Conservation (phyloP, 108 stramenopile genomes). For the Nannochloropsis salina region DNA sequence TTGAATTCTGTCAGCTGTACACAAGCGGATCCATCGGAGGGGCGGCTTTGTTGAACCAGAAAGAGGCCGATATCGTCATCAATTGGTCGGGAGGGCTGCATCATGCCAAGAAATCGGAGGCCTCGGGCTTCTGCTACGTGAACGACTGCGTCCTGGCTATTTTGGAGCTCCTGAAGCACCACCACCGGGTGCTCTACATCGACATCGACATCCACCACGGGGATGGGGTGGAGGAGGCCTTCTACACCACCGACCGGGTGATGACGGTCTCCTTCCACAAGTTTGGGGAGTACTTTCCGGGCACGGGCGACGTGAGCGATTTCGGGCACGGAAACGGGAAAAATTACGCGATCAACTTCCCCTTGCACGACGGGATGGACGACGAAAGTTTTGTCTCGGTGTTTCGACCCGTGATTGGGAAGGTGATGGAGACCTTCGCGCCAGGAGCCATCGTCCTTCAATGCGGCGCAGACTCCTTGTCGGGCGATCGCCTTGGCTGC, state of each 20-base stretch:
- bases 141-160: constrained; percentile 98
- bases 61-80: constrained; percentile 84
- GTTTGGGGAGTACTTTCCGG: constrained; percentile 92
- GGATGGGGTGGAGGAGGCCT: constrained; percentile 90
- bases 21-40: constrained; percentile 92
- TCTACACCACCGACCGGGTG: constrained; percentile 96
- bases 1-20: constrained; percentile 95
- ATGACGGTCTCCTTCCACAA: constrained; percentile 98
- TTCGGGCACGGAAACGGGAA: constrained; percentile 70
- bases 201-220: constrained; percentile 99
- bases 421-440: constrained; percentile 61
- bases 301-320: constrained; percentile 59
- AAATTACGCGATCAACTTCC: constrained; percentile 97
- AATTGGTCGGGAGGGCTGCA: constrained; percentile 99
- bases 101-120: constrained; percentile 98
- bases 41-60: constrained; percentile 85
- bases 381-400: constrained; percentile 61
- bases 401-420: constrained; percentile 88
- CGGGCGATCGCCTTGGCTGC: constrained; percentile 94
- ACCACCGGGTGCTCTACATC: constrained; percentile 98
- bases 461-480: constrained; percentile 93
- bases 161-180: constrained; percentile 93
- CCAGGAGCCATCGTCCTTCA: constrained; percentile 95
- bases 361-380: constrained; percentile 61
- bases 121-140: constrained; percentile 97